These are phyloP conservation scores for Ophioceras dolichostomum DNA, from an alignment of 2,329 filamentous ascomycete genomes.

Conservation along the genomic window DNA sequence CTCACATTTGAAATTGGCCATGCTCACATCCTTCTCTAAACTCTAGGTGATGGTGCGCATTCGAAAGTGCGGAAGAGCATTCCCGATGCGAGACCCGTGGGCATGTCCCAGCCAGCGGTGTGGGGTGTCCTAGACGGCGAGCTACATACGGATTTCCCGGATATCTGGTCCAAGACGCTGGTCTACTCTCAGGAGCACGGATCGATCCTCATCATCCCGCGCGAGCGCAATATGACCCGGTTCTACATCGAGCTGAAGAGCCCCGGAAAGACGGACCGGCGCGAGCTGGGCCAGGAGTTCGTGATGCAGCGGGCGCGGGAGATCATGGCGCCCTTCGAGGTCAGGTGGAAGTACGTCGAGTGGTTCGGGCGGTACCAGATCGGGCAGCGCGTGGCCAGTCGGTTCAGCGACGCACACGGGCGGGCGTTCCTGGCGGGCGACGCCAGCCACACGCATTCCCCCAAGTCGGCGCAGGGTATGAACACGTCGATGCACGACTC, in stretches of 20 bases:
- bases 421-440: constrained; percentile 52
- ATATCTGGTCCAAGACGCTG: constrained; percentile 63
- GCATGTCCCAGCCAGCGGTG: constrained; percentile 38
- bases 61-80: constrained; percentile 58
- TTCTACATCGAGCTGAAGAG: constrained; percentile 46
- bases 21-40: no score
- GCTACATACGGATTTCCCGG: constrained; percentile 60
- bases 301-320: constrained; percentile 40
- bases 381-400: constrained; percentile 57
- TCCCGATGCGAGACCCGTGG: constrained; percentile 39
- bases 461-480: constrained; percentile 55
- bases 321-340: constrained; percentile 44
- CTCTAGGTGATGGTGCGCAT: constrained; percentile 53
- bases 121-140: constrained; percentile 66
- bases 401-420: constrained; percentile 49
- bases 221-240: constrained; percentile 61
- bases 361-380: constrained; percentile 67
- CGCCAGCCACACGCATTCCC: constrained; percentile 54
- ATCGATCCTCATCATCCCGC: constrained; percentile 61
- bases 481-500: constrained; percentile 50
- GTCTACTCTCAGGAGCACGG: constrained; percentile 55
- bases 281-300: constrained; percentile 40
- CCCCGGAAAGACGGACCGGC: constrained; percentile 24
- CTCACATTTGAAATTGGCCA: no score
- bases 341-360: constrained; percentile 47